Evolutionary conservation across 176 grass and related monocot species (phyloP), one percentile per base, ranked within the genome.

Genomic region (Elymus sibiricus): DNA sequence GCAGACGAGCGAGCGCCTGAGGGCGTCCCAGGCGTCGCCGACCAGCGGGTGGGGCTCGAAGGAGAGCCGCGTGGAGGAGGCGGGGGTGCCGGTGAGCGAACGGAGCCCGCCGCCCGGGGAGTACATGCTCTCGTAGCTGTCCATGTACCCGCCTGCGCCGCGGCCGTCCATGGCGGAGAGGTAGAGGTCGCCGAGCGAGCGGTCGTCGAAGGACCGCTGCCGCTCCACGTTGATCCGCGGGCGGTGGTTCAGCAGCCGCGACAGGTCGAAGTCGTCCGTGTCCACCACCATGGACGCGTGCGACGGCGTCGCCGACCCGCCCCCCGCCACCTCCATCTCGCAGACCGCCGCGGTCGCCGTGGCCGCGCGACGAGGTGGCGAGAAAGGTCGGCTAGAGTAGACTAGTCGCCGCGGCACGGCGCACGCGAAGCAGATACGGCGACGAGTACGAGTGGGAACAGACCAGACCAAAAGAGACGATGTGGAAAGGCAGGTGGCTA

Each of bases 121-220:
- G 78, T 89, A 90, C 71, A 94, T 89, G 89, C 86, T 87, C 26
- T 97, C 95, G 84, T 87, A 90, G 77, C 84, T 85, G 4, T 94
- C 92, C 75, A 81, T 44, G 1, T 53, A 26, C 40, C 68, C 85
- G 8, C 83, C 81, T 15, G 60, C 69, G 61, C 76, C 70, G 28
- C 38, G 59, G 65, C 83, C 59, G 44, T 60, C 83, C 16, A 73
- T 89, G 27, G 83, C 90, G 49, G 84, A 67, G 55, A 90, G 38
- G 43, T 84, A 89, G 80, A 88, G 70, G n/a, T 98, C 95, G 47
- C 76, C 73, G 28, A 98, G 47, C 16, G 95, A 98, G 32, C 92
- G 87, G 14, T 94, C 95, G 85, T 95, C 93, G 79, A 93, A 98
- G 5, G 95, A 98, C 14, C 92, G 86, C 93, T 98, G 91, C 80